phyloP scores from a whole-genome alignment of 176 grass and related monocot genomes.

The Oryza longistaminata region DNA sequence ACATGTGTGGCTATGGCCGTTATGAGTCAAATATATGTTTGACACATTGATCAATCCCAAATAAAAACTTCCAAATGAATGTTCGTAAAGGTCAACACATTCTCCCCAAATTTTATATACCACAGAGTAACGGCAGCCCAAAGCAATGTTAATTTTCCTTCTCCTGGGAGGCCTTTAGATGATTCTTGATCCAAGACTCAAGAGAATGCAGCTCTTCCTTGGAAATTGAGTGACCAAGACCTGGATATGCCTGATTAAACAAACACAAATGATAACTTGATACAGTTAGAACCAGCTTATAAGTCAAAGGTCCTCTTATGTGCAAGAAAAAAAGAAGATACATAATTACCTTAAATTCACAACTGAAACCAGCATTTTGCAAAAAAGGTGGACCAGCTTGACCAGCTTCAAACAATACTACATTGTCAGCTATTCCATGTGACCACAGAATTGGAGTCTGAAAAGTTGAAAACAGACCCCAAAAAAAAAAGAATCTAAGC shows the following conservation, averaged over 20 bases:
- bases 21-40: neutral
- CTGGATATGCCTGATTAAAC: slow-evolving; percentile 69
- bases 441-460: slow-evolving; percentile 91
- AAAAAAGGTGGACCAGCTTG: slow-evolving; percentile 84
- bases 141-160: slow-evolving; percentile 24
- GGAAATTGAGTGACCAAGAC: slow-evolving; percentile 72
- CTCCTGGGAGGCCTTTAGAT: slow-evolving; percentile 48
- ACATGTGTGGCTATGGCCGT: neutral
- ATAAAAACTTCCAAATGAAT: neutral
- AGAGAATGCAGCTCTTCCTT: slow-evolving; percentile 65
- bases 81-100: neutral
- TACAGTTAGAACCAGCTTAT: neutral
- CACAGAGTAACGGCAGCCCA: neutral
- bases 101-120: neutral
- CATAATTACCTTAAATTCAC: slow-evolving; percentile 77
- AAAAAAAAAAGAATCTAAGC: neutral
- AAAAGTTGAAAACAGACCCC: neutral
- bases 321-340: neutral
- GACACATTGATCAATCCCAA: neutral
- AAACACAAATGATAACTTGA: slow-evolving; percentile 10
- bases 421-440: slow-evolving; percentile 74
- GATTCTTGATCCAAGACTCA: slow-evolving; percentile 73
- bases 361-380: slow-evolving; percentile 57
- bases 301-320: neutral
- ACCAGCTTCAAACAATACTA: slow-evolving; percentile 79